Evolutionary conservation across 352 stramenopile species (phyloP).

Genomic region (Pythium dissimile): DNA sequence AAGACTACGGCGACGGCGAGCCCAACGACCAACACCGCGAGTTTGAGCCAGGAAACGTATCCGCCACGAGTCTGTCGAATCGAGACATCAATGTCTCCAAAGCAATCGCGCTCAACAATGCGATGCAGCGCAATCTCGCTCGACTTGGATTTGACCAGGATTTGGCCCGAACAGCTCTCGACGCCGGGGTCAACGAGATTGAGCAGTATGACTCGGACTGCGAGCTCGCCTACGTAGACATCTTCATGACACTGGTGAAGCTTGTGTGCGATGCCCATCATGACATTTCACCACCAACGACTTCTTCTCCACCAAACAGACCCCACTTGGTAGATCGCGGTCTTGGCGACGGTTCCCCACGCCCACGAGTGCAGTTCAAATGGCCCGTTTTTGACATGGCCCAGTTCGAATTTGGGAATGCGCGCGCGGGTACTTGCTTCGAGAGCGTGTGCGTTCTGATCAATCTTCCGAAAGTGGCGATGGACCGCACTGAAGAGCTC

Average conservation of each 20-base stretch:
- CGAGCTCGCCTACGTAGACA: conserved; percentile 77
- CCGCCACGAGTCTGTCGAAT: conserved; percentile 33
- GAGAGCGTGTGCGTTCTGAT: conserved; percentile 82
- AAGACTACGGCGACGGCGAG: neutral
- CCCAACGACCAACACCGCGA: neutral
- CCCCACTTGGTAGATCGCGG: neutral
- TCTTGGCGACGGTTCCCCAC: neutral
- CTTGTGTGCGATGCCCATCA: conserved; percentile 71
- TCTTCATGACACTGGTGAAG: conserved; percentile 74
- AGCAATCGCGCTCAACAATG: conserved; percentile 47
- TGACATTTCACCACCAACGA: neutral
- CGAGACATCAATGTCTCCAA: conserved; percentile 62
- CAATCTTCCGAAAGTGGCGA: conserved; percentile 72
- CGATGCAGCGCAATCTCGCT: conserved; percentile 48
- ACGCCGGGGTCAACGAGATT: conserved; percentile 60
- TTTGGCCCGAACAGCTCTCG: conserved; percentile 40
- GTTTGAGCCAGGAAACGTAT: neutral
- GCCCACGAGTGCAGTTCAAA: conserved; percentile 34
- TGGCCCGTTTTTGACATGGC: conserved; percentile 89
- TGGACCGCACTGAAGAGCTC: conserved; percentile 69
- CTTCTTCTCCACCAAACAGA: neutral
- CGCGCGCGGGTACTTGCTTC: conserved; percentile 72
- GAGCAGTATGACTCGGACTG: conserved; percentile 67
- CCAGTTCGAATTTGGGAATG: conserved; percentile 85
- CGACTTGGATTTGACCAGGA: conserved; percentile 46